phyloP scores from a whole-genome alignment of 805 yeast genomes.

The Wickerhamomyces kurtzmanii region DNA sequence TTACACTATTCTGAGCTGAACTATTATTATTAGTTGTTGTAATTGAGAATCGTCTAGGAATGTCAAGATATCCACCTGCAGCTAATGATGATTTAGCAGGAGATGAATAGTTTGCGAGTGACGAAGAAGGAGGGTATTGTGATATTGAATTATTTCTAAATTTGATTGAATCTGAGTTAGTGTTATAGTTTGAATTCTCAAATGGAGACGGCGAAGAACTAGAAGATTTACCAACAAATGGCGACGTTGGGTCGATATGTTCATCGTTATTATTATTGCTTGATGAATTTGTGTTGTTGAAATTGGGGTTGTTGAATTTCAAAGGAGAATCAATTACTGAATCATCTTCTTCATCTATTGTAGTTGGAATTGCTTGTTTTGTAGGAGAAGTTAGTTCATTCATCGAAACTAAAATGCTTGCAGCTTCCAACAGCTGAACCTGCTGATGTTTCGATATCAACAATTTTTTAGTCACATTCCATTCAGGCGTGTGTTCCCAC shows the following conservation, averaged over 20 bases:
- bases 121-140: slow-evolving; percentile 34
- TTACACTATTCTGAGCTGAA: slow-evolving; percentile 4
- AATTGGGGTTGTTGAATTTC: slow-evolving; percentile 1
- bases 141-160: slow-evolving; percentile 32
- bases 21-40: slow-evolving; percentile 2
- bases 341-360: slow-evolving; percentile 1
- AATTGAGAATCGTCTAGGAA: slow-evolving; percentile 7
- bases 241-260: too few species aligned
- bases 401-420: slow-evolving; percentile 70
- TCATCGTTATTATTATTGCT: too few species aligned
- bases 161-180: too few species aligned
- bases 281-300: slow-evolving; percentile 1
- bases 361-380: not conserved
- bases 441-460: slow-evolving; percentile 83
- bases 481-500: slow-evolving; percentile 94
- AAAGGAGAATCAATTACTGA: slow-evolving; percentile 6
- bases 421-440: slow-evolving; percentile 73
- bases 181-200: too few species aligned
- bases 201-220: too few species aligned
- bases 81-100: slow-evolving; percentile 7
- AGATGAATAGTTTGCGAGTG: slow-evolving; percentile 4
- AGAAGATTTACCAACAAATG: too few species aligned
- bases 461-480: slow-evolving; percentile 79
- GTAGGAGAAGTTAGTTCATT: slow-evolving; percentile 25
- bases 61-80: slow-evolving; percentile 26